Evolutionary conservation across 768 basidiomycete species (phyloP).

Genomic region (Auricularia heimuer): DNA sequence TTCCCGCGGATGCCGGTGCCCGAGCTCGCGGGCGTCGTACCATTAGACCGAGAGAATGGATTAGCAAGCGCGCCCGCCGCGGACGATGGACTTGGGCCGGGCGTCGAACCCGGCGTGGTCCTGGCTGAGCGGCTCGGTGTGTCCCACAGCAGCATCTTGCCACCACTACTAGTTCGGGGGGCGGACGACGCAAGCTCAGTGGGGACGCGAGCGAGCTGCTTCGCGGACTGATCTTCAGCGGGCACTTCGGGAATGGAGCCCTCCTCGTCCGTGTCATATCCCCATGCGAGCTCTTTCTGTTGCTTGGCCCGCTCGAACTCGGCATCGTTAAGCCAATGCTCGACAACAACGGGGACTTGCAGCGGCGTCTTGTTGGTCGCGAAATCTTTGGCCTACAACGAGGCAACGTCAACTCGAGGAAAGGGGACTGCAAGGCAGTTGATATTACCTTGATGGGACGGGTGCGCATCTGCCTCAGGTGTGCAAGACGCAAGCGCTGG

Average conservation of each 20-base stretch:
- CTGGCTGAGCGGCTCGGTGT: conserved; percentile 1
- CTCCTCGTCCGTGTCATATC: conserved; percentile 17
- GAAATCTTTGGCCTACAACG: conserved; percentile 61
- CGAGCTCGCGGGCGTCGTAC: neutral
- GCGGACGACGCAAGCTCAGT: neutral
- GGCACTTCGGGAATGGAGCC: conserved; percentile 5
- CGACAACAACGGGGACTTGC: conserved; percentile 61
- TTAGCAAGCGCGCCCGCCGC: conserved; percentile 1
- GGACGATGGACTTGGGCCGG: conserved; percentile 2
- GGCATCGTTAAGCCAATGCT: conserved; percentile 69
- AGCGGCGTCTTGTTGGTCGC: conserved; percentile 47
- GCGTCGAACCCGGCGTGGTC: neutral
- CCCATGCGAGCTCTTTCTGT: conserved; percentile 55
- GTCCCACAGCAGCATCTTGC: conserved; percentile 9
- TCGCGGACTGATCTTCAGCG: conserved; percentile 21
- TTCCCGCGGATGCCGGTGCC: neutral
- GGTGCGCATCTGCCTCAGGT: conserved; percentile 62
- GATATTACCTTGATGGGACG: conserved; percentile 58
- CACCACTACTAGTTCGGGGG: neutral
- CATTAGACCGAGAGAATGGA: conserved; percentile 4
- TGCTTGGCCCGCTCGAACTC: conserved; percentile 58
- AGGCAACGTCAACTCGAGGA: conserved; percentile 6
- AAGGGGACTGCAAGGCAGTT: conserved; percentile 12
- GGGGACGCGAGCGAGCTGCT: conserved; percentile 11
- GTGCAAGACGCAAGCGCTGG: conserved; percentile 53